phyloP scores from a whole-genome alignment of 331 rosid species.

The Quercus phellos region DNA sequence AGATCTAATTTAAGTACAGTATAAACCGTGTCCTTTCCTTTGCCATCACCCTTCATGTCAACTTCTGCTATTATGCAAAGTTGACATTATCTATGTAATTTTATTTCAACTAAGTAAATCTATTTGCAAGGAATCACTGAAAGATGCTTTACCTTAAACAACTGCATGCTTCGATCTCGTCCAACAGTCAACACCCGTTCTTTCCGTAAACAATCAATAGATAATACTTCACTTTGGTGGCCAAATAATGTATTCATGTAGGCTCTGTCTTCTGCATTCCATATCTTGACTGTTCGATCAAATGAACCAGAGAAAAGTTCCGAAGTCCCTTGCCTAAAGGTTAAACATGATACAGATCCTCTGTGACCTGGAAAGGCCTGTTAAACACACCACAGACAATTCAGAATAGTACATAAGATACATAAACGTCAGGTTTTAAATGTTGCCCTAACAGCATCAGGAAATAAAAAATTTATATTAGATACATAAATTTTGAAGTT shows the following conservation, averaged over 20 bases:
- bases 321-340: constrained; percentile 84
- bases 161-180: constrained; percentile 86
- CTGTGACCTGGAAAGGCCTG: constrained; percentile 97
- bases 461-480: background rate
- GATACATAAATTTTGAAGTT: background rate
- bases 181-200: constrained; percentile 82
- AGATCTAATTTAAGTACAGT: background rate
- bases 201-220: constrained; percentile 77
- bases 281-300: constrained; percentile 85
- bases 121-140: background rate
- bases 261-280: constrained; percentile 94
- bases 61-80: background rate
- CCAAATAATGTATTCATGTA: constrained; percentile 84
- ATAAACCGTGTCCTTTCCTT: background rate
- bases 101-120: background rate
- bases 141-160: constrained; percentile 64
- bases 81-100: background rate
- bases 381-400: constrained; percentile 11
- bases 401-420: constrained; percentile 11
- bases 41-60: background rate
- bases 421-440: background rate
- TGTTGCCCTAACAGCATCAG: background rate
- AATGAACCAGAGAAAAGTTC: constrained; percentile 95
- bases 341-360: constrained; percentile 76
- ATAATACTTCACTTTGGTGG: constrained; percentile 80